phyloP scores from a whole-genome alignment of 2,329 filamentous ascomycete genomes.

The Stemphylium lycopersici region DNA sequence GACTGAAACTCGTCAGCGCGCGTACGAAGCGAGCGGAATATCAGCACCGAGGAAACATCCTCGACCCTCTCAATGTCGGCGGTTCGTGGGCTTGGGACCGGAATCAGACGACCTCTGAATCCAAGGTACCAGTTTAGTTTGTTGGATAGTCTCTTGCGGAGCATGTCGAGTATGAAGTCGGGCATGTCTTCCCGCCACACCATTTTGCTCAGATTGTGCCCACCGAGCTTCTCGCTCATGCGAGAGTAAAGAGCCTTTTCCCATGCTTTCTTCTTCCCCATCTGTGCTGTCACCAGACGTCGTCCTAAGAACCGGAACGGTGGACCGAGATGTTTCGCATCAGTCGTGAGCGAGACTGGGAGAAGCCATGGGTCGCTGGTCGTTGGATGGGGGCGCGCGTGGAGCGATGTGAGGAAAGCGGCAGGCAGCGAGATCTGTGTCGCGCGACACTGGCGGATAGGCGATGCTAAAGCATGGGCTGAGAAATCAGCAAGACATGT shows the following conservation, averaged over 20 bases:
- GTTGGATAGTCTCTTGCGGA: conserved; percentile 47
- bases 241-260: conserved; percentile 26
- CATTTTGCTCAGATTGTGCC: conserved; percentile 39
- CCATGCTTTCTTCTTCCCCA: conserved; percentile 34
- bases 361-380: conserved; percentile 63
- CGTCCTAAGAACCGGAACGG: conserved; percentile 32
- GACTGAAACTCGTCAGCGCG: conserved; percentile 31
- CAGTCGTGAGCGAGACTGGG: conserved; percentile 50
- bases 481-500: conserved; percentile 1
- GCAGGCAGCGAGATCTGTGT: conserved; percentile 60
- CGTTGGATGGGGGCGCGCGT: conserved; percentile 61
- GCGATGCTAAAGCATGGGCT: conserved; percentile 68
- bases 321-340: conserved; percentile 28
- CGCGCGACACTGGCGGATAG: conserved; percentile 62
- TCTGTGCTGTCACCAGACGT: conserved; percentile 18
- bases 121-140: conserved; percentile 46
- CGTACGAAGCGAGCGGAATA: conserved; percentile 33
- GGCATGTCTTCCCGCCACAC: conserved; percentile 58
- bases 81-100: conserved; percentile 26
- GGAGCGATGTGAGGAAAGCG: conserved; percentile 69
- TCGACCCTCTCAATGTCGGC: conserved; percentile 34
- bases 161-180: conserved; percentile 46
- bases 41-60: conserved; percentile 38
- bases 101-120: conserved; percentile 28
- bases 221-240: conserved; percentile 45